Base-by-base conservation (phyloP, 2,329 filamentous ascomycete genomes). In the Nakataea oryzae region DNA sequence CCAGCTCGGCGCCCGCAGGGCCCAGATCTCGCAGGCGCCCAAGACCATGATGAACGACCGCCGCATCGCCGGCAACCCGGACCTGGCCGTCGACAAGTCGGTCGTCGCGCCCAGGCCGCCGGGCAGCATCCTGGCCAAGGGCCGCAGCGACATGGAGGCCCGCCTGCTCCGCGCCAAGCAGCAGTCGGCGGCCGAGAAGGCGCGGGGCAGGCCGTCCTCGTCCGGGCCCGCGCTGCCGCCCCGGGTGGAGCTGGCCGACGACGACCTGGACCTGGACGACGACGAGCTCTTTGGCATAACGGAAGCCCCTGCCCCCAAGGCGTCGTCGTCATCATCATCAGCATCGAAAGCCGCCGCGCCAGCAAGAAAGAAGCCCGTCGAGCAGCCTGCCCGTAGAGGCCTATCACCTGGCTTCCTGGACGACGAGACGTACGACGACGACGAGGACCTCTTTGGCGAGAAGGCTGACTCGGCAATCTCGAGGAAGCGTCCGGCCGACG, bases 41-140 rank as follows among this genome's bases (percentile, higher is more conserved):
- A 68, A 73, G 1, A 77, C 76, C 60, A 83, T 86, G 82, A 68
- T 83, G 7, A 75, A 79, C 59, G 82, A 84, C 60, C 75, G 80
- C 58, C 75, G 78, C 30, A 78, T 79, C 57, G 58, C 76, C 75
- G 60, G 65, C 11, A 67, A 68, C 63, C 58, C 66, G n/a, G 61
- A 66, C n/a, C 63, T 65, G n/a, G 64, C 64, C 26, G 54, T 30
- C 30, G 32, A 28, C 30, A 57, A 60, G 24, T 59, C n/a, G 21
- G 17, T 34, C 54, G 17, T 14, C 21, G 28, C n/a, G 57, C 63
- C 61, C 70, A 67, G 55, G 60, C 65, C 50, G 50, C 47, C 54
- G 47, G 58, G 28, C 26, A 61, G 54, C 41, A 26, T 61, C 24
- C 60, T 61, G 9, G 56, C 56, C 56, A 58, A 12, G 26, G 56